A percentile compares a stretch with the other conserved stretches of the same genome.
Evolutionary conservation across 2,329 filamentous ascomycete species (phyloP).

Genomic region (Chrysoporthe puriensis): DNA sequence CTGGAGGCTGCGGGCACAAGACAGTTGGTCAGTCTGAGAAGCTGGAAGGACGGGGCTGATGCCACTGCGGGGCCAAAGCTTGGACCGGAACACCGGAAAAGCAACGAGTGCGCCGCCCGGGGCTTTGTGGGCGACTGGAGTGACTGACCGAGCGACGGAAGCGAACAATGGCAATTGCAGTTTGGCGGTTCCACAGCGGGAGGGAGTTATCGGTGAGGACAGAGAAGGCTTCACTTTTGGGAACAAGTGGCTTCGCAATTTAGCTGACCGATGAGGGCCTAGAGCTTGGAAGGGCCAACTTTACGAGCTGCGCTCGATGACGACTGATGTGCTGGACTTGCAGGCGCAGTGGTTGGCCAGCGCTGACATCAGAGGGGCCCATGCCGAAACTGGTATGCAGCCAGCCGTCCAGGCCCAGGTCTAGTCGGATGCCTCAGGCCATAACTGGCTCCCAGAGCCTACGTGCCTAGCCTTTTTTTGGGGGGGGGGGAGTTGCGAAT

Average conservation of each 20-base stretch:
- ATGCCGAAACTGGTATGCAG: neutral
- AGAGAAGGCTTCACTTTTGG: neutral
- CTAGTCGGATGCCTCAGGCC: neutral
- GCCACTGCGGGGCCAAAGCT: constrained; percentile 24
- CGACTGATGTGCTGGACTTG: constrained; percentile 20
- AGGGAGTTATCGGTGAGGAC: neutral
- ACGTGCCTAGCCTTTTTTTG: no score
- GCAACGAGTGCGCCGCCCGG: neutral
- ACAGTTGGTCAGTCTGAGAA: constrained; percentile 26
- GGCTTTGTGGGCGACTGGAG: neutral
- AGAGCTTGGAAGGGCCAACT: constrained; percentile 10
- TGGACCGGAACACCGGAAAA: constrained; percentile 15
- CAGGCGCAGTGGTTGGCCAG: constrained; percentile 2
- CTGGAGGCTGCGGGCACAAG: constrained; percentile 19
- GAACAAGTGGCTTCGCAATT: neutral
- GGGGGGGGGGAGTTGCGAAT: neutral
- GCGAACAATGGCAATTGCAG: neutral
- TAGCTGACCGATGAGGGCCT: neutral
- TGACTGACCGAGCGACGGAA: neutral
- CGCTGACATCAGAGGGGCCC: constrained; percentile 17
- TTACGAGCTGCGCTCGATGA: constrained; percentile 4
- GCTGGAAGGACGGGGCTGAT: constrained; percentile 19
- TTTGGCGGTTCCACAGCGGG: neutral
- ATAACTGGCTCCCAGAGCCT: no score
- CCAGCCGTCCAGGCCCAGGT: neutral